Conservation (phyloP, 768 basidiomycete genomes). For the Roridomyces roridus region DNA sequence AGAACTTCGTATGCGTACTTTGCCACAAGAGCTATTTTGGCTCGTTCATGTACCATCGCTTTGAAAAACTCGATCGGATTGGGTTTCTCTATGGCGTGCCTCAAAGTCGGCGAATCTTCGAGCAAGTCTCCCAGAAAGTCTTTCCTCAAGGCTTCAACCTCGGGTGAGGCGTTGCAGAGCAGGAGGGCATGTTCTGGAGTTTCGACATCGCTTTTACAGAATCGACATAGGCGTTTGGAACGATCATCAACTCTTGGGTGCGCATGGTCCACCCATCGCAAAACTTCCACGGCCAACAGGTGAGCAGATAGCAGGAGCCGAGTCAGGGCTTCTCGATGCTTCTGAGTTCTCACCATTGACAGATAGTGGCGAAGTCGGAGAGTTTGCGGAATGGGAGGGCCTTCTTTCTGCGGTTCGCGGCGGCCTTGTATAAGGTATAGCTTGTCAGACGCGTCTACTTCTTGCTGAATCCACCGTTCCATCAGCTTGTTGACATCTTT, state of each 20-base stretch:
- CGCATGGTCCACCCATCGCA: conserved; percentile 13
- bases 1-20: background rate
- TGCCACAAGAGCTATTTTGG: background rate
- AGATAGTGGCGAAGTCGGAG: conserved; percentile 12
- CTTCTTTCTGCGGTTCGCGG: conserved; percentile 10
- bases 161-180: background rate
- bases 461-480: conserved; percentile 6
- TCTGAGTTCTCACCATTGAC: background rate
- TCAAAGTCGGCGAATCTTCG: background rate
- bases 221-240: conserved; percentile 4
- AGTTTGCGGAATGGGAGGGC: background rate
- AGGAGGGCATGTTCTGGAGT: conserved; percentile 9
- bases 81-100: background rate
- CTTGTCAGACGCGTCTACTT: conserved; percentile 9
- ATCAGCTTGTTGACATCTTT: background rate
- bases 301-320: conserved; percentile 6
- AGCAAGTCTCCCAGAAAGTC: background rate
- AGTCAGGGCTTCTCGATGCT: conserved; percentile 3
- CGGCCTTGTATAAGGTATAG: conserved; percentile 15
- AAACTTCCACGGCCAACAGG: conserved; percentile 6
- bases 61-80: background rate
- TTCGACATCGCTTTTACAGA: conserved; percentile 11
- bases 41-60: background rate
- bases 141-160: background rate
- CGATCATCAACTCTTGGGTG: background rate